Evolutionary conservation across 2,329 filamentous ascomycete genomes (phyloP), one percentile per base, ranked within the genome.

Genomic region (Neoscytalidium dimidiatum): DNA sequence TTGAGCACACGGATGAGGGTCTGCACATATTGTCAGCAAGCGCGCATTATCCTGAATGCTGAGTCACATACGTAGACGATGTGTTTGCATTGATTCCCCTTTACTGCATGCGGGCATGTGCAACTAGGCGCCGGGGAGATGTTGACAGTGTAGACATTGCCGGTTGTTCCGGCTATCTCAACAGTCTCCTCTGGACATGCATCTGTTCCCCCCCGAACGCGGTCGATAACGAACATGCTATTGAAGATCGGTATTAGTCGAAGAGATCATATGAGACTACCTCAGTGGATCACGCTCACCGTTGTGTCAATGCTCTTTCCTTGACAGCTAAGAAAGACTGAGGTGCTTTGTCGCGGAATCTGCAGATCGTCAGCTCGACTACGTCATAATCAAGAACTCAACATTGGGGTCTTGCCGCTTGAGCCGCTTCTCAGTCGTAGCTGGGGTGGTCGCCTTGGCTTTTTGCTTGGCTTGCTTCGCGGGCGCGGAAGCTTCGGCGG

Each of bases 51-150:
- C 7, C 41, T 19, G 35, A 62, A 41, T 31, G 13, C 38, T 31
- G 49, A 26, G 5, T 44, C 8, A 71, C 77, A 66, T 77, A 84
- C 84, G 70, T 87, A 90, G 48, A 89, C 67, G 28, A 88, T 78
- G 69, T 91, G 88, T 71, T 89, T 89, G 81, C 87, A 90, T 69
- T 87, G 84, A 49, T 85, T 84, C 4, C 86, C 84, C 65, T 84
- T 85, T 35, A 52, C 66, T 1, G 80, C 78, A 72, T 87, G 83
- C 0, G 85, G 84, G 71, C 86, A 88, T 64, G 80, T 80, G 73
- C 86, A 88, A 5, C 69, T 76, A 0, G 86, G 85, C 11, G 80
- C 69, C 61, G 83, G 82, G 65, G 76, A 74, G 62, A 90, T 84
- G 11, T 74, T 79, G 35, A 87, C 82, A 0, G 79, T 83, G 74